Conservation (phyloP, 2,329 filamentous ascomycete genomes). For the Verticillium tricorpus region DNA sequence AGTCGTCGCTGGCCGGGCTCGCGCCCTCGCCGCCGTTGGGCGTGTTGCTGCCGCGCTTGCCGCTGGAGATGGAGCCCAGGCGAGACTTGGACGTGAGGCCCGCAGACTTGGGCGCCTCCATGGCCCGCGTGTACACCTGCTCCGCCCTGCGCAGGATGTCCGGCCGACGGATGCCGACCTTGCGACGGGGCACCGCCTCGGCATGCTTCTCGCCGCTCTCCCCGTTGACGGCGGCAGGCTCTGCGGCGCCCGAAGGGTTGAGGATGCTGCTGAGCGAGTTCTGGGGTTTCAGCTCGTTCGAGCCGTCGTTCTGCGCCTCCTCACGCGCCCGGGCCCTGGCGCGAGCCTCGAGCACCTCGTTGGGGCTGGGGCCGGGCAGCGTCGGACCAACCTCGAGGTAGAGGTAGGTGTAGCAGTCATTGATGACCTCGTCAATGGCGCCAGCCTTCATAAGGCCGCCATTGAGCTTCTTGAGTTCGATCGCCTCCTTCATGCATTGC, state of each 20-base stretch:
- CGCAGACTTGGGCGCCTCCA: conserved; percentile 42
- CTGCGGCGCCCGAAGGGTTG: conserved; percentile 35
- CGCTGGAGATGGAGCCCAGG: conserved; percentile 47
- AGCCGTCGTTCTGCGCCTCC: conserved; percentile 30
- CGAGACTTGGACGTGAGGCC: conserved; percentile 36
- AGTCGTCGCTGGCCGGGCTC: conserved; percentile 31
- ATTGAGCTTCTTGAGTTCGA: conserved; percentile 69
- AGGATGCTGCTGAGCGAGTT: conserved; percentile 37
- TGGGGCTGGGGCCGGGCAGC: conserved; percentile 47
- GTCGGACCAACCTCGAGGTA: conserved; percentile 63
- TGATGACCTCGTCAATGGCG: conserved; percentile 88
- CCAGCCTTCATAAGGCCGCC: conserved; percentile 80
- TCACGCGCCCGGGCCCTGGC: conserved; percentile 32
- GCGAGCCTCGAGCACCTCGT: conserved; percentile 41
- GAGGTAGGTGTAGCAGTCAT: conserved; percentile 78
- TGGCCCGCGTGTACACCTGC: conserved; percentile 46
- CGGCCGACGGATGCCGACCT: conserved; percentile 44
- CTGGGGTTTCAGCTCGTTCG: conserved; percentile 22
- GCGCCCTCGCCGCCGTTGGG: conserved; percentile 26
- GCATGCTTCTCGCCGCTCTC: conserved; percentile 27
- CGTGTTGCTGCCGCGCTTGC: conserved; percentile 37
- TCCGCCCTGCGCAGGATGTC: conserved; percentile 61
- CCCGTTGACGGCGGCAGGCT: conserved; percentile 34
- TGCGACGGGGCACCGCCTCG: conserved; percentile 35
- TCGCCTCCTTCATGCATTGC: conserved; percentile 51